These are phyloP conservation scores for Rhododendron griersonianum DNA, from an alignment of 148 eudicot species.

Conservation along the genomic window DNA sequence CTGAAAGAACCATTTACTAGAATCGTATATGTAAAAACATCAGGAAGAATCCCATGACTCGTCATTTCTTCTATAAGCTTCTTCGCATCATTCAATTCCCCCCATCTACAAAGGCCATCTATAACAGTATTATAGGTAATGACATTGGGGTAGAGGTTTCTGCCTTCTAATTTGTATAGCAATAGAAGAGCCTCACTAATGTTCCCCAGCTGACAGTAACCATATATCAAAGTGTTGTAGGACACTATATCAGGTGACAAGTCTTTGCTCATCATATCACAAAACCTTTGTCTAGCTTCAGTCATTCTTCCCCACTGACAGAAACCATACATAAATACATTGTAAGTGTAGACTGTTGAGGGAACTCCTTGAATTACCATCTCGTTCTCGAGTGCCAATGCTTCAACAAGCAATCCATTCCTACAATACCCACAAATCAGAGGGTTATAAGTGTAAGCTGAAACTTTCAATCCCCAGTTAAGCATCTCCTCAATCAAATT, in stretches of 20 bases:
- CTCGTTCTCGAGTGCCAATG: slow-evolving; percentile 33
- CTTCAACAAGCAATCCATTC: slow-evolving; percentile 44
- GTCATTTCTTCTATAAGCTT: slow-evolving; percentile 48
- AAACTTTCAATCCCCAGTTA: slow-evolving; percentile 37
- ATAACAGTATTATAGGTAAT: slow-evolving; percentile 52
- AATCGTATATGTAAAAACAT: slow-evolving; percentile 51
- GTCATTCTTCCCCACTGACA: slow-evolving; percentile 37
- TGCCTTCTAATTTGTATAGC: slow-evolving; percentile 32
- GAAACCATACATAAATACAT: slow-evolving; percentile 39
- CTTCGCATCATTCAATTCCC: slow-evolving; percentile 35
- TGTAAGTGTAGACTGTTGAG: slow-evolving; percentile 44
- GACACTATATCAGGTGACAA: slow-evolving; percentile 45
- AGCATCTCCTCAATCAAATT: slow-evolving; percentile 41
- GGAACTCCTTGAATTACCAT: slow-evolving; percentile 42
- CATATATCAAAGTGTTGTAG: slow-evolving; percentile 54
- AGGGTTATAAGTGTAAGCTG: slow-evolving; percentile 48
- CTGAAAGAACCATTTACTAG: slow-evolving; percentile 41
- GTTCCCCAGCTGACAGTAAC: slow-evolving; percentile 45
- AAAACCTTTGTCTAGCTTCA: slow-evolving; percentile 38
- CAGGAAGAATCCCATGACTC: slow-evolving; percentile 32
- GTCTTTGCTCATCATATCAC: slow-evolving; percentile 38
- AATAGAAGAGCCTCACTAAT: slow-evolving; percentile 38
- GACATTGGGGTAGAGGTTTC: slow-evolving; percentile 36
- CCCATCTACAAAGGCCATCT: slow-evolving; percentile 41
- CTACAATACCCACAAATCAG: slow-evolving; percentile 41